These are phyloP conservation scores for Solanum aculeatissimum DNA, from an alignment of 305 asterid genomes.

Conservation along the genomic window DNA sequence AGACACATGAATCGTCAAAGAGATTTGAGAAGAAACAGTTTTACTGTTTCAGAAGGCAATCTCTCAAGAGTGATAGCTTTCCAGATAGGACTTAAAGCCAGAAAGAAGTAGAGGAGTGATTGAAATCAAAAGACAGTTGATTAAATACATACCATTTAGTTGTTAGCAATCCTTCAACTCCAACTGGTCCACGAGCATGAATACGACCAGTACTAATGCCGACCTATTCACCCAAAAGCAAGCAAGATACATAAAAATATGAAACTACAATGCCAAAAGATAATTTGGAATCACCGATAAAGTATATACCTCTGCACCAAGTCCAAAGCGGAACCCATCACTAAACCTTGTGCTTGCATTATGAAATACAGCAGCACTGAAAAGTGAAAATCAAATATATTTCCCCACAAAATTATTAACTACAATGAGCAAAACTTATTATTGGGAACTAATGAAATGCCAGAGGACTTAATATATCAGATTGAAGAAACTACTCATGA, in stretches of 20 bases:
- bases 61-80: background rate
- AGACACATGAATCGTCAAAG: background rate
- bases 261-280: background rate
- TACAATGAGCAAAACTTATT: background rate
- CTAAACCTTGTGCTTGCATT: conserved; percentile 93
- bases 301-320: conserved; percentile 88
- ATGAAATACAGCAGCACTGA: conserved; percentile 96
- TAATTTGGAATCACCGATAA: background rate
- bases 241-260: background rate
- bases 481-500: background rate
- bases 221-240: conserved; percentile 40
- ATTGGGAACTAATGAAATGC: background rate
- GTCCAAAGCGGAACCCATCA: conserved; percentile 95
- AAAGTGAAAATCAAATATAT: background rate
- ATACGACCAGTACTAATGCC: conserved; percentile 96
- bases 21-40: background rate
- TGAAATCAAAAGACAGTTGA: background rate
- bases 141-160: conserved; percentile 49
- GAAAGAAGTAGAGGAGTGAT: background rate
- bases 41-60: background rate
- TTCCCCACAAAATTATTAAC: background rate
- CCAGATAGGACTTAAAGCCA: background rate
- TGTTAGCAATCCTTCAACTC: conserved; percentile 96
- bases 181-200: conserved; percentile 99
- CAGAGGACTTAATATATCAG: background rate